Evolutionary conservation across 768 basidiomycete species (phyloP).

Genomic region (Rubroboletus pulcherrimus): DNA sequence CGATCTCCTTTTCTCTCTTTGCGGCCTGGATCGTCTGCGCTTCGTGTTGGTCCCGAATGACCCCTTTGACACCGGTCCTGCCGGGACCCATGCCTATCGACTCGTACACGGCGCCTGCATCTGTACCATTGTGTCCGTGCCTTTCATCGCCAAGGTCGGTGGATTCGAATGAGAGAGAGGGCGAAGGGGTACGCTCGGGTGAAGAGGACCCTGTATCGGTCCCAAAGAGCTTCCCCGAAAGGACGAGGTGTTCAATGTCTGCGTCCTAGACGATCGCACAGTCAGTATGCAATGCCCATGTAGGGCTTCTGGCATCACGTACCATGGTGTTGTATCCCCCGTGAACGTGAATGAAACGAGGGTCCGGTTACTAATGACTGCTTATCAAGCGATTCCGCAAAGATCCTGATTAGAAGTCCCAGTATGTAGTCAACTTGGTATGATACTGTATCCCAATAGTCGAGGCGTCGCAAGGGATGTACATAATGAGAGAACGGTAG

Average conservation of each 20-base stretch:
- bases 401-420: neutral
- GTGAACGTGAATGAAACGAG: neutral
- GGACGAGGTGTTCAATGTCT: slow-evolving; percentile 67
- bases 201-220: slow-evolving; percentile 53
- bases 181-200: slow-evolving; percentile 60
- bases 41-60: slow-evolving; percentile 78
- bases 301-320: neutral
- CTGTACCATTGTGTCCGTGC: slow-evolving; percentile 40
- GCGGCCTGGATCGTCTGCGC: slow-evolving; percentile 54
- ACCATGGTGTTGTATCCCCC: slow-evolving; percentile 13
- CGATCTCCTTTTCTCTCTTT: slow-evolving; percentile 49
- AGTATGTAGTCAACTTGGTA: neutral
- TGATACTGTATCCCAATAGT: neutral
- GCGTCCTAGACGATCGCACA: slow-evolving; percentile 26
- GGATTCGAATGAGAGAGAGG: slow-evolving; percentile 31
- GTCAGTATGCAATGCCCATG: neutral
- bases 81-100: slow-evolving; percentile 85
- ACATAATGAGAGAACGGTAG: neutral
- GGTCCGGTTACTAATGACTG: neutral
- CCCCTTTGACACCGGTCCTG: slow-evolving; percentile 84
- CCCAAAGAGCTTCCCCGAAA: slow-evolving; percentile 75
- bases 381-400: slow-evolving; percentile 17
- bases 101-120: slow-evolving; percentile 34
- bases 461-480: neutral
- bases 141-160: slow-evolving; percentile 48